Conservation (phyloP, 306 rosid genomes). For the Cicer bijugum region DNA sequence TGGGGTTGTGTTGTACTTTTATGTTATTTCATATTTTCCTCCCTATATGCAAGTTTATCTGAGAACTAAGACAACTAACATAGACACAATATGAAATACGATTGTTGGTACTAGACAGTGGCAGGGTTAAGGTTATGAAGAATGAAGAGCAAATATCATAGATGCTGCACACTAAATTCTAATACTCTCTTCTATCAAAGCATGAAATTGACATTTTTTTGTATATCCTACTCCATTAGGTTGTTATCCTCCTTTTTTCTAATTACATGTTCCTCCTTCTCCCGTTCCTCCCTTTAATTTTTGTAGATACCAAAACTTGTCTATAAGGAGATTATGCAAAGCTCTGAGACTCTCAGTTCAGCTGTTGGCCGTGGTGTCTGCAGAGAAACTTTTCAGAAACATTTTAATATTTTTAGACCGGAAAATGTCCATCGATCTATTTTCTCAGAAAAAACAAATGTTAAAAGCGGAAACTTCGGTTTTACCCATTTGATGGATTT, state of each 20-base stretch:
- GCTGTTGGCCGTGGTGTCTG: conserved; percentile 60
- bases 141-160: conserved; percentile 19
- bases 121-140: conserved; percentile 13
- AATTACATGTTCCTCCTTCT: not conserved
- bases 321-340: conserved; percentile 61
- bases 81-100: not conserved
- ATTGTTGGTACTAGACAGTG: conserved; percentile 11
- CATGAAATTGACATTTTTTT: conserved; percentile 17
- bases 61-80: not conserved
- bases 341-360: conserved; percentile 59
- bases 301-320: conserved; percentile 85
- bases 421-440: conserved; percentile 73
- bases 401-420: conserved; percentile 73
- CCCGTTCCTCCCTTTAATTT: not conserved
- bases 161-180: conserved; percentile 6
- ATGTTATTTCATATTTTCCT: not conserved
- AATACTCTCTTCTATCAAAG: conserved; percentile 12
- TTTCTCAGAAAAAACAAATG: conserved; percentile 53
- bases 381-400: conserved; percentile 63
- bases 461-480: conserved; percentile 75
- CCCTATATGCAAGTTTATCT: not conserved
- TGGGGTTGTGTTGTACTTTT: not conserved
- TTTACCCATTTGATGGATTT: conserved; percentile 85
- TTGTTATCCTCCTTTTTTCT: conserved; percentile 9
- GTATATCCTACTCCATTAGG: conserved; percentile 7